Percentiles rank a stretch among this genome's conserved stretches.
These are phyloP conservation scores for Avena sativa DNA, from an alignment of 176 grass and related monocot genomes.

Conservation along the genomic window DNA sequence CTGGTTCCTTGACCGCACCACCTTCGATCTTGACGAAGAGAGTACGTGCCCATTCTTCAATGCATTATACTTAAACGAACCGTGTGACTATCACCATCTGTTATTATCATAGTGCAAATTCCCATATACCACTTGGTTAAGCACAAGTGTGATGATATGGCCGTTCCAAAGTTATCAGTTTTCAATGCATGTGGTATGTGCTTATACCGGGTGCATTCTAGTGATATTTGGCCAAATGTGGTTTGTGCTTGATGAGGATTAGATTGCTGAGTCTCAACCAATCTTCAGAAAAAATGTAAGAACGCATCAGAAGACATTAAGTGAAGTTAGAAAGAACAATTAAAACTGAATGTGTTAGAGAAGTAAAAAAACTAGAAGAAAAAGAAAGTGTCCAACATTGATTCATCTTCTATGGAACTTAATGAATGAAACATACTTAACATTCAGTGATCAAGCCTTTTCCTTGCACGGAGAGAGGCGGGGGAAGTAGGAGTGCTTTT, in stretches of 20 bases:
- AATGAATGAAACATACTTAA: neutral
- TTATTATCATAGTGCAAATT: neutral
- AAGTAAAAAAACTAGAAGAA: neutral
- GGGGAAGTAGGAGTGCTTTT: neutral
- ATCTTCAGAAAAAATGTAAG: neutral
- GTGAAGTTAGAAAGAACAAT: neutral
- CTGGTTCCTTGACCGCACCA: neutral
- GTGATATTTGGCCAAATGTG: neutral
- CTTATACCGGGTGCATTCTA: neutral
- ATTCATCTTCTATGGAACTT: neutral
- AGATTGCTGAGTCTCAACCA: neutral
- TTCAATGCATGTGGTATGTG: neutral
- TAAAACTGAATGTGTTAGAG: neutral
- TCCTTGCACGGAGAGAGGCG: neutral
- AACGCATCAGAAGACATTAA: neutral
- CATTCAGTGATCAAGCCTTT: neutral
- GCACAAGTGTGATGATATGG: neutral
- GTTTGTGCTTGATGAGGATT: neutral
- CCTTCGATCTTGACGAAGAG: conserved; percentile 31
- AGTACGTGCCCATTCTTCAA: conserved; percentile 12
- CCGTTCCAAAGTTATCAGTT: neutral
- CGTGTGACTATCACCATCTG: neutral
- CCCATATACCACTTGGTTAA: neutral
- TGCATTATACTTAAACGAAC: neutral
- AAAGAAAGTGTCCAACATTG: neutral